phyloP scores from a whole-genome alignment of 2,329 filamentous ascomycete species.

The Verticillium dahliae region DNA sequence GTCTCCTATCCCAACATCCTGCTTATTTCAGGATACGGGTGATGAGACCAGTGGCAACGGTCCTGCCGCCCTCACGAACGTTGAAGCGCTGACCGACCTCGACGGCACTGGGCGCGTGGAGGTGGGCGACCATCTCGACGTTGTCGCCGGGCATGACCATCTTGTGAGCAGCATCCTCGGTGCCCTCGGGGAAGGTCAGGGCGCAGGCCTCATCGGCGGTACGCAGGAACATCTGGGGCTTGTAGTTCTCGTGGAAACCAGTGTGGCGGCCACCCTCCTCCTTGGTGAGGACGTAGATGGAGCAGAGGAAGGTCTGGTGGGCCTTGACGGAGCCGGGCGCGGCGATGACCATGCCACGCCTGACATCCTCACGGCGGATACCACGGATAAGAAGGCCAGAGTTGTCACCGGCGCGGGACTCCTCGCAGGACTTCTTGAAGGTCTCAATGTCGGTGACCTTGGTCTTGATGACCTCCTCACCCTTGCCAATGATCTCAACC shows the following conservation, averaged over 20 bases:
- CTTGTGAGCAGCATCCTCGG: constrained; percentile 63
- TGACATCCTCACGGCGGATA: constrained; percentile 90
- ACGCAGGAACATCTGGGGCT: constrained; percentile 91
- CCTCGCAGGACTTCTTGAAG: constrained; percentile 99
- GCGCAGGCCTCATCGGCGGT: constrained; percentile 77
- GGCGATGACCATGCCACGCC: constrained; percentile 89
- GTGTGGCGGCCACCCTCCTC: constrained; percentile 97
- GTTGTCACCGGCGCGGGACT: constrained; percentile 95
- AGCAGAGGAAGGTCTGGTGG: constrained; percentile 86
- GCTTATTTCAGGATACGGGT: constrained; percentile 62
- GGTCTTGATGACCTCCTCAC: constrained; percentile 78
- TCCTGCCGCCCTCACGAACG: constrained; percentile 92
- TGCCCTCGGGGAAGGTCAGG: constrained; percentile 81
- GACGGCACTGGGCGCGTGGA: constrained; percentile 78
- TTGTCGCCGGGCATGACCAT: constrained; percentile 99
- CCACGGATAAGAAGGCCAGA: constrained; percentile 94
- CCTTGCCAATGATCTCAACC: constrained; percentile 90
- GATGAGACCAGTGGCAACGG: constrained; percentile 76
- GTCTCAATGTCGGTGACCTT: constrained; percentile 99
- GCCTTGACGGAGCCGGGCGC: constrained; percentile 79
- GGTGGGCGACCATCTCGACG: constrained; percentile 88
- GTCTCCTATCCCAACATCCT: not conserved
- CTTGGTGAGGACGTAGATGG: constrained; percentile 95
- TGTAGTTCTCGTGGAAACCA: constrained; percentile 93
- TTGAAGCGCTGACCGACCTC: constrained; percentile 96